Percentiles rank a stretch among this genome's conserved stretches.
phyloP scores from a whole-genome alignment of 305 asterid species.

The Stenogyne calaminthoides region DNA sequence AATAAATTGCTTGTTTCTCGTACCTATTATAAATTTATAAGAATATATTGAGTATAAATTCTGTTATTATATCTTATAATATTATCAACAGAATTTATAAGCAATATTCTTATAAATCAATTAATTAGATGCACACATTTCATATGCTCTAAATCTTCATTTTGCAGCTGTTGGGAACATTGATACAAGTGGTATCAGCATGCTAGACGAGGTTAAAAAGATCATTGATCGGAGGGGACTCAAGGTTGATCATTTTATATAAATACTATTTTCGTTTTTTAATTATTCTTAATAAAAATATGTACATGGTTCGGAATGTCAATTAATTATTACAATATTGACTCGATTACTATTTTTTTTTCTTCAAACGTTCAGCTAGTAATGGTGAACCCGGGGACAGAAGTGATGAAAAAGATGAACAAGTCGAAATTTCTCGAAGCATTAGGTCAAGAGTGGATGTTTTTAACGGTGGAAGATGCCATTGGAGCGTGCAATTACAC shows the following conservation, averaged over 20 bases:
- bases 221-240: conserved; percentile 65
- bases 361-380: conserved; percentile 45
- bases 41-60: too few species aligned
- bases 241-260: conserved; percentile 51
- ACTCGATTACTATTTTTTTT: background rate
- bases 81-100: background rate
- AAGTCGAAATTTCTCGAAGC: conserved; percentile 66
- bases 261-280: background rate
- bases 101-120: background rate
- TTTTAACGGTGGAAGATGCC: conserved; percentile 85
- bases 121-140: background rate
- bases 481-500: conserved; percentile 80
- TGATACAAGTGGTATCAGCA: conserved; percentile 93
- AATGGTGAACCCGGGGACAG: conserved; percentile 81
- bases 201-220: conserved; percentile 84
- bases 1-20: background rate
- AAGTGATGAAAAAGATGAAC: conserved; percentile 86
- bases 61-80: too few species aligned
- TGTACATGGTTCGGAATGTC: background rate
- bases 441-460: conserved; percentile 83
- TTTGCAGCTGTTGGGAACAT: conserved; percentile 85
- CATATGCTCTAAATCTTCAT: background rate
- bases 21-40: too few species aligned
- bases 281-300: background rate
- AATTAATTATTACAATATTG: background rate